Evolutionary conservation across 805 yeast species (phyloP), one percentile per base, ranked within the genome.

Genomic region (Myxozyma vanderwaltii): DNA sequence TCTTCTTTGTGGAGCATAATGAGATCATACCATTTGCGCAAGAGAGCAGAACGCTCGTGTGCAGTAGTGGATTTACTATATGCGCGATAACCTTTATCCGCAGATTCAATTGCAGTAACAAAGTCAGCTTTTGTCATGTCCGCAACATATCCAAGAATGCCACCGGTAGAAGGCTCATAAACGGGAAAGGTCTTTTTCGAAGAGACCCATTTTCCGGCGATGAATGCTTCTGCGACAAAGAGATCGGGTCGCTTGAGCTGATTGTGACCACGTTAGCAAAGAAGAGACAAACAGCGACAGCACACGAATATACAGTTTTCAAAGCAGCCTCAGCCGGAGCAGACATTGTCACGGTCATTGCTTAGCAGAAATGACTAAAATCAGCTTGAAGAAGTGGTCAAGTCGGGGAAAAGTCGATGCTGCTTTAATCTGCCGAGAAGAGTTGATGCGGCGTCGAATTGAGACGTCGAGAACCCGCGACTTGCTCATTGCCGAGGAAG

Each of bases 151-250:
- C 84, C 80, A 23, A 85, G 67, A 13, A 76, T 74, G 21, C 79
- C 79, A 24, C 77, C 79, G 27, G 81, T 78, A 0, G 95, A 94
- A 3, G 97, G 97, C 71, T 92, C 90, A n/a, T 74, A 73, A n/a
- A 91, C 63, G n/a, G 54, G 56, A 43, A 60, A 60, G 4, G 54
- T 51, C 31, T 44, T 50, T 3, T 5, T 29, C 15, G 52, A 19
- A n/a, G 54, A 27, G 35, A 54, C 56, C 63, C 63, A 59, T 40
- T 50, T 43, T 13, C 63, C 63, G 29, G 51, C 56, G 43, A 57
- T 35, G 27, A 57, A 57, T 10, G 54, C 61, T 21, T 43, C 56
- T 4, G 40, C 41, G 31, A 40, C 51, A 43, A 57, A 57, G 19
- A 57, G 53, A 29, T 56, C 60, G 10, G 60, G 51, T 4, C 60